These are phyloP conservation scores for Discostella stelligera DNA, from an alignment of 352 stramenopile species.

Conservation along the genomic window DNA sequence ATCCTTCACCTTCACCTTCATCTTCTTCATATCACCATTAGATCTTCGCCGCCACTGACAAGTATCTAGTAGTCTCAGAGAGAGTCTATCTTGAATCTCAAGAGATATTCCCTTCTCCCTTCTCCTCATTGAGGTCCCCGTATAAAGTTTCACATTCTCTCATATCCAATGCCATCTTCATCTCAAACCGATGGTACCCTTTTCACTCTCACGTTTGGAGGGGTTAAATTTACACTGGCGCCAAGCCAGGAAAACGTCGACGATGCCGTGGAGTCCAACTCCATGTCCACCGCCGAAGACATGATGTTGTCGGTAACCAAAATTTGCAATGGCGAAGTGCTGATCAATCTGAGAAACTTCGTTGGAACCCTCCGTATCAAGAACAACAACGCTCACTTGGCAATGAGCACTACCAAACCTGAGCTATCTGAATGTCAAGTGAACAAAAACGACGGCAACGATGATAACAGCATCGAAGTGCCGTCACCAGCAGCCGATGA, in stretches of 20 bases:
- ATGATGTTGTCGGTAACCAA: conserved; percentile 45
- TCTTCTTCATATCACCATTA: not conserved
- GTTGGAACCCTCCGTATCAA: conserved; percentile 51
- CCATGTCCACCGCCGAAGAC: conserved; percentile 16
- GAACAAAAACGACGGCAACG: not conserved
- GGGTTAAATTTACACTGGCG: conserved; percentile 61
- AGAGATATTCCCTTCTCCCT: no score
- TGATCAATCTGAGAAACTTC: conserved; percentile 61
- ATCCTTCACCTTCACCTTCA: not conserved
- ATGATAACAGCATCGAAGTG: not conserved
- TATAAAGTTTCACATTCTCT: no score
- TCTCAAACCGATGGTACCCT: conserved; percentile 18
- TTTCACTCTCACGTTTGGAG: conserved; percentile 62
- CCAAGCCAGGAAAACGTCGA: conserved; percentile 10
- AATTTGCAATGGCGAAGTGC: conserved; percentile 43
- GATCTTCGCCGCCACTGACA: no score
- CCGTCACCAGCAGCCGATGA: not conserved
- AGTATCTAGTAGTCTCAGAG: no score
- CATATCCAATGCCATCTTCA: not conserved
- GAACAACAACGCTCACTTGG: not conserved
- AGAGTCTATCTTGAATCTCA: no score
- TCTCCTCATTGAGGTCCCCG: no score
- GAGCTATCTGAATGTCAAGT: conserved; percentile 1
- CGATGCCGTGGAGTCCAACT: not conserved
- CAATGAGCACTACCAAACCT: not conserved